Conservation (phyloP, 2,329 filamentous ascomycete species). For the Fusarium incarnatum region DNA sequence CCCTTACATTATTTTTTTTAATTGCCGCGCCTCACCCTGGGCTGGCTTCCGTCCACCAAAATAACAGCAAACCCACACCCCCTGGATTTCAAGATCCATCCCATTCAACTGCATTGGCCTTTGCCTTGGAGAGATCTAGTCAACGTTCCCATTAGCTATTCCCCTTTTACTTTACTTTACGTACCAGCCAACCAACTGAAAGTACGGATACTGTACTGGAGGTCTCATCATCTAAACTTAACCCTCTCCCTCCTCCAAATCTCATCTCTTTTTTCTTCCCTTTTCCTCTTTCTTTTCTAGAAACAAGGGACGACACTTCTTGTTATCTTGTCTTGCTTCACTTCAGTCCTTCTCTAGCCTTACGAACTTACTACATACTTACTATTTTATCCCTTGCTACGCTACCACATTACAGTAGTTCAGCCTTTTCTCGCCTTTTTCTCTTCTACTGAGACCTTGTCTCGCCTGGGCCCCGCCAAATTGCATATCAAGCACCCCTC, state of each 20-base stretch:
- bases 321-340: constrained; percentile 36
- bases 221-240: constrained; percentile 21
- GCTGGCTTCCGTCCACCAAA: constrained; percentile 20
- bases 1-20: constrained; percentile 46
- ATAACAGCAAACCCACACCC: constrained; percentile 30
- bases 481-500: constrained; percentile 52
- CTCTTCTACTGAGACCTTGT: constrained; percentile 48
- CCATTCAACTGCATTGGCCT: neutral
- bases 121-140: constrained; percentile 26
- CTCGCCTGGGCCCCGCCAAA: constrained; percentile 48
- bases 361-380: neutral
- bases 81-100: constrained; percentile 26
- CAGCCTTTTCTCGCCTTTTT: constrained; percentile 39
- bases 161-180: constrained; percentile 32
- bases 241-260: constrained; percentile 15
- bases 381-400: constrained; percentile 37
- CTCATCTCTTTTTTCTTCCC: constrained; percentile 6
- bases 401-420: constrained; percentile 16
- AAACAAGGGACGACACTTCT: constrained; percentile 37
- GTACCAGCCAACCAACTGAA: constrained; percentile 7
- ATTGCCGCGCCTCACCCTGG: constrained; percentile 49
- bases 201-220: constrained; percentile 1
- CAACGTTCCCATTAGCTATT: constrained; percentile 23
- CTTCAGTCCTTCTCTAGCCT: constrained; percentile 38
- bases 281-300: constrained; percentile 32